Conservation (phyloP, 2,329 filamentous ascomycete species). For the Hymenoscyphus linearis region DNA sequence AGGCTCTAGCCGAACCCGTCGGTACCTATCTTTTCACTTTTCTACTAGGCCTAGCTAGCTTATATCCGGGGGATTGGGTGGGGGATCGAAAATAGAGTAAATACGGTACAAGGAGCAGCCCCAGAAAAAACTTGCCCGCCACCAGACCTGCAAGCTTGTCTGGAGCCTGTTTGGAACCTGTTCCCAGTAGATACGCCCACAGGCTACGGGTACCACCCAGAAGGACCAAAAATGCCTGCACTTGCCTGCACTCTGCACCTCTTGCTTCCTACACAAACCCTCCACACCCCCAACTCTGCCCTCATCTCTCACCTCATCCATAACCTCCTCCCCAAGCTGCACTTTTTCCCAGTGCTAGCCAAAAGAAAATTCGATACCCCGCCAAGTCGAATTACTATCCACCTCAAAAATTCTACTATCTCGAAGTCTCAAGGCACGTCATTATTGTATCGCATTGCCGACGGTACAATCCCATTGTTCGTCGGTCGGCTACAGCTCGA, state of each 20-base stretch:
- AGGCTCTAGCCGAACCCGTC: too few species aligned
- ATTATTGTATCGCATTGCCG: neutral
- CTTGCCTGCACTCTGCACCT: neutral
- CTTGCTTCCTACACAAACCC: neutral
- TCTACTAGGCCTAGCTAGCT: too few species aligned
- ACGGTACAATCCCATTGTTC: neutral
- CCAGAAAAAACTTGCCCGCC: too few species aligned
- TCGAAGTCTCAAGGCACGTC: neutral
- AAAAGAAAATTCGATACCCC: neutral
- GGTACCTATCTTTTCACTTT: too few species aligned
- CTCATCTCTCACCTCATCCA: neutral
- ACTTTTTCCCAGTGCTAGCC: neutral
- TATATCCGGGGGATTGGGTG: too few species aligned
- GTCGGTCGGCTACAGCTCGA: neutral
- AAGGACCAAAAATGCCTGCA: too few species aligned
- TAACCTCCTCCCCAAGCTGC: neutral
- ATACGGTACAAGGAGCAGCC: too few species aligned
- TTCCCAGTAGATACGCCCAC: too few species aligned
- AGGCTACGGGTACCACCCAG: too few species aligned
- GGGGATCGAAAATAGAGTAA: too few species aligned
- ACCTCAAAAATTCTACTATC: neutral
- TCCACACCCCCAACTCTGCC: neutral
- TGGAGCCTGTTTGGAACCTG: too few species aligned
- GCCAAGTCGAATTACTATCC: neutral
- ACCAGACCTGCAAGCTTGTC: too few species aligned